These are phyloP conservation scores for Fusarium oxysporum DNA, from an alignment of 2,329 filamentous ascomycete species.

Conservation along the genomic window DNA sequence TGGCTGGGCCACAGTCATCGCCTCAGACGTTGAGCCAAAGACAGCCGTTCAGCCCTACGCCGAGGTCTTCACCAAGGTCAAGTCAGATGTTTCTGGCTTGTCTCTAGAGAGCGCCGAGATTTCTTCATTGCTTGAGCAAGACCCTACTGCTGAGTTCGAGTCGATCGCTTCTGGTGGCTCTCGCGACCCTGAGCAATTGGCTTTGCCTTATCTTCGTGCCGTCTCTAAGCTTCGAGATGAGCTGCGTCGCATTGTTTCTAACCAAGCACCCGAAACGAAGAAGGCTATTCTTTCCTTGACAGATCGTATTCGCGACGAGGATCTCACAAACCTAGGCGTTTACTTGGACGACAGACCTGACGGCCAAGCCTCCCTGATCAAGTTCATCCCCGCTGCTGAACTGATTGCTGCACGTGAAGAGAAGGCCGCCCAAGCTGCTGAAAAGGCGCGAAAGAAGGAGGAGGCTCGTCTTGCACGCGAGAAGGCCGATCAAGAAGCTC, in stretches of 20 bases:
- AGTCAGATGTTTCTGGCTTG: constrained; percentile 59
- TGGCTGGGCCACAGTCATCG: constrained; percentile 63
- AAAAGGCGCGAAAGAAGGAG: constrained; percentile 68
- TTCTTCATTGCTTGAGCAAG: constrained; percentile 55
- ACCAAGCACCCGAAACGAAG: constrained; percentile 62
- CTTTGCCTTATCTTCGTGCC: constrained; percentile 66
- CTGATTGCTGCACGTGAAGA: constrained; percentile 69
- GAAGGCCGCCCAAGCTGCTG: constrained; percentile 69
- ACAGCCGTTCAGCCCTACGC: constrained; percentile 61
- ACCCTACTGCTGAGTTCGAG: constrained; percentile 61
- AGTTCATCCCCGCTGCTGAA: constrained; percentile 68
- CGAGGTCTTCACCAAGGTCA: constrained; percentile 58
- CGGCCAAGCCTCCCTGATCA: constrained; percentile 77
- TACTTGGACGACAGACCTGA: constrained; percentile 87
- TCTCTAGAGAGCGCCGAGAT: constrained; percentile 62
- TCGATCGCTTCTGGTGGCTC: constrained; percentile 58
- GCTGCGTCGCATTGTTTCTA: constrained; percentile 66
- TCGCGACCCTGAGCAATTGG: constrained; percentile 64
- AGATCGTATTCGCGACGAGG: constrained; percentile 82
- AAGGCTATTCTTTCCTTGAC: constrained; percentile 82
- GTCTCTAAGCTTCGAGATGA: constrained; percentile 71
- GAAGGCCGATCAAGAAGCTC: constrained; percentile 64
- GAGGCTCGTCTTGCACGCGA: constrained; percentile 64
- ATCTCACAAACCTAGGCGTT: constrained; percentile 84
- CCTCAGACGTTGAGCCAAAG: constrained; percentile 57